Evolutionary conservation across 495 filamentous ascomycete species (phyloP), one percentile per base, ranked within the genome.

Genomic region (Tirmania nivea): DNA sequence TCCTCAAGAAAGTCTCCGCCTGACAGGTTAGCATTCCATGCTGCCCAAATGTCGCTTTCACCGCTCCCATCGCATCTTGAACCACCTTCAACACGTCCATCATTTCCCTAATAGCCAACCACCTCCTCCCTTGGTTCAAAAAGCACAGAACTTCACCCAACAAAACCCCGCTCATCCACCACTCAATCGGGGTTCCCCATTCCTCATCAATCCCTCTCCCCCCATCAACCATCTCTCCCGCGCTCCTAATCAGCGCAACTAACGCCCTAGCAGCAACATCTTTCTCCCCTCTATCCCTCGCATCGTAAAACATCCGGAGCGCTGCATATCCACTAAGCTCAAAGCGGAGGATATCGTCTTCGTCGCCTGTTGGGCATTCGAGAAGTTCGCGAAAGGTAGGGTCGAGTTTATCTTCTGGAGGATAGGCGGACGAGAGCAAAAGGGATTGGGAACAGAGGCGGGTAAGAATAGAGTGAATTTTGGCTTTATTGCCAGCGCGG

Each of bases 291-390:
- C 35, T 14, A 34, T 61, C 56, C 25, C 62, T 58, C 25, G 54
- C 50, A 10, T 53, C 49, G 45, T 61, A 65, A 20, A 59, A 65
- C 19, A 52, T 54, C 11, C 62, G 51, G 4, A 65, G 53, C 14
- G 62, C 48, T 34, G 61, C 62, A 19, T 65, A 65, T 34, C 62
- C 62, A 25, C 51, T 50, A 50, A 65, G 56, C 39, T 65, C 62
- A 47, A 64, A 64, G 39, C 62, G 62, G 25, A 65, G 62, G 34
- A 64, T 52, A 0, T 60, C 56, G 3, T 55, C 58, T 10, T 49
- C 14, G 9, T 55, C 52, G 9, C 53, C 53, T n/a, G 58, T 53
- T 2, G 62, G 62, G n/a, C 56, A 56, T 25, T 53, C 48, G 39
- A 64, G 54, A 16, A 64, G 58, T 39, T 57, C 34, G 31, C 51